Evolutionary conservation across 495 filamentous ascomycete genomes (phyloP), one percentile per base, ranked within the genome.

Genomic region (Annulohypoxylon maeteangense): DNA sequence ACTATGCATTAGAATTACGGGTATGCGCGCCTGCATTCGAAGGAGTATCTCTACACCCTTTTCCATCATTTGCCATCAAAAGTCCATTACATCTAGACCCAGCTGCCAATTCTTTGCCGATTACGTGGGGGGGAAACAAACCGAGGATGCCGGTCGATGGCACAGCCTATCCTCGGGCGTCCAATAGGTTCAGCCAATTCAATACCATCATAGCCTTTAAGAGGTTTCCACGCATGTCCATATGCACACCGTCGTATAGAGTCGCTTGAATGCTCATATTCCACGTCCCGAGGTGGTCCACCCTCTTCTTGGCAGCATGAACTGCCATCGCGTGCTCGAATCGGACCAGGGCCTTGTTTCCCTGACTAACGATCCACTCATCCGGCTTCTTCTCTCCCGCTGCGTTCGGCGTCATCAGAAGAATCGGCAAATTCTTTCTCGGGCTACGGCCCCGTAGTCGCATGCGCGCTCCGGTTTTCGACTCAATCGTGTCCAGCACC

Each of bases 171-270:
- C 44, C 51, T 75, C 65, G 67, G 18, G 22, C 34, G 12, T 75
- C 69, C 54, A 82, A 67, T 63, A 79, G 60, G 68, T 81, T 76
- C 67, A 87, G 62, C 84, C 84, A 87, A 61, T 87, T 86, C 74
- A 87, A 70, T n/a, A 85, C 80, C 83, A 85, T 86, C 84, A 86
- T 86, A 5, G 84, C 84, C 73, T 87, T 87, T 25, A 87, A 70
- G 60, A 87, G 69, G 73, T 87, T 87, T 0, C 84, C 84, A 55
- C 74, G 80, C 75, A 87, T 75, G 70, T 87, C 84, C 62, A 86
- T 74, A 74, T 87, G 84, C 74, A 86, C 84, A 1, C 84, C 84
- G 77, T 87, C 84, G 68, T 83, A 86, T 62, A 83, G 80, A 56
- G 81, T 84, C 22, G 79, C 77, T 71, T 87, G 84, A 45, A 86